Evolutionary conservation across 768 basidiomycete species (phyloP).

Genomic region (Pleurotus pulmonarius): DNA sequence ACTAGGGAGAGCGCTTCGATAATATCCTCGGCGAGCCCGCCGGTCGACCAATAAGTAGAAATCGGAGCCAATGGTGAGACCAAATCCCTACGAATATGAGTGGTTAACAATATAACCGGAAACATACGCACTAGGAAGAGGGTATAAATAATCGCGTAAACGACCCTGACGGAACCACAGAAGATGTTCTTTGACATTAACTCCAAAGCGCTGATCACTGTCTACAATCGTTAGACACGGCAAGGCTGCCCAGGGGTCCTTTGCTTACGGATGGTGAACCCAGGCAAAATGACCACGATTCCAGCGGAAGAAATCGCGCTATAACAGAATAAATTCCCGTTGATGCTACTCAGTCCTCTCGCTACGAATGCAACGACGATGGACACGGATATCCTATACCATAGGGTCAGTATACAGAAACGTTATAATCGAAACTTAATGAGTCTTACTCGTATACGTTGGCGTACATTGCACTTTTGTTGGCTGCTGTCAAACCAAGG

Average conservation of each 20-base stretch:
- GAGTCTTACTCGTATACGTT: conserved; percentile 87
- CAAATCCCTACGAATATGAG: conserved; percentile 58
- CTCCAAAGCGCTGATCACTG: conserved; percentile 77
- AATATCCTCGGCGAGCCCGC: conserved; percentile 46
- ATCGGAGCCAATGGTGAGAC: conserved; percentile 80
- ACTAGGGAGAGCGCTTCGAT: conserved; percentile 36
- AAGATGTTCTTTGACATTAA: conserved; percentile 78
- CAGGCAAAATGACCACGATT: conserved; percentile 87
- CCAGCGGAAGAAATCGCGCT: conserved; percentile 87
- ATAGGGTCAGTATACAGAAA: no score
- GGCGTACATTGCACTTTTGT: conserved; percentile 87
- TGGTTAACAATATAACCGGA: background rate
- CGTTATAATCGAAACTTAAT: background rate
- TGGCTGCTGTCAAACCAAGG: conserved; percentile 76
- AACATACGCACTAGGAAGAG: conserved; percentile 60
- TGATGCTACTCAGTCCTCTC: conserved; percentile 72
- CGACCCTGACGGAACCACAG: conserved; percentile 78
- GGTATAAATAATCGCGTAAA: conserved; percentile 85
- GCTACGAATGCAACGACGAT: conserved; percentile 84
- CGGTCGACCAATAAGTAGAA: conserved; percentile 70
- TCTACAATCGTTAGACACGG: background rate
- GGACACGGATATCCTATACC: conserved; percentile 73
- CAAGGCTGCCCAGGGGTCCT: background rate
- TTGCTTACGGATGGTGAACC: conserved; percentile 73
- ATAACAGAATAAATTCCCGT: conserved; percentile 79